Evolutionary conservation across 768 basidiomycete species (phyloP).

Genomic region (Chalciporus chontae): DNA sequence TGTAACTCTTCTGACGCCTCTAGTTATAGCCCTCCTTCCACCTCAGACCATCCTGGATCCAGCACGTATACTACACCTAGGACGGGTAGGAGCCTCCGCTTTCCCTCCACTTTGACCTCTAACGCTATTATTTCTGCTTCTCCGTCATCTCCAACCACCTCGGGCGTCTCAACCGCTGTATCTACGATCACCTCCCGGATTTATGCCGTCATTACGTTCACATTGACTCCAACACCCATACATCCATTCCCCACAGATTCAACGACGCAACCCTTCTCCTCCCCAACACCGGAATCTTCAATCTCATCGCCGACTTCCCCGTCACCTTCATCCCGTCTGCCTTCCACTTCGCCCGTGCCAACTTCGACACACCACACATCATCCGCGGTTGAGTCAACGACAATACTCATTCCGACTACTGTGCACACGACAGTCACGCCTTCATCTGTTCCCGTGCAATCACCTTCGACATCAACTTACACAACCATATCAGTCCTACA

Average conservation of each 20-base stretch:
- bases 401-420: conserved; percentile 16
- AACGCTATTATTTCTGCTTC: conserved; percentile 14
- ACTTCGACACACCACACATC: not conserved
- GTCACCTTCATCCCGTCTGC: not conserved
- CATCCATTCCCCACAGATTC: not conserved
- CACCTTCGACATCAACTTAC: conserved; percentile 16
- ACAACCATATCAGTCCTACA: conserved; percentile 16
- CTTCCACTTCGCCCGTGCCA: not conserved
- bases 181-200: not conserved
- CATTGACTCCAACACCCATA: not conserved
- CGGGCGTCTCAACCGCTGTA: not conserved
- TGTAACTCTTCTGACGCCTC: conserved; percentile 3
- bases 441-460: not conserved
- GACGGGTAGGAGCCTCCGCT: conserved; percentile 18
- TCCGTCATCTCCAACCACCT: not conserved
- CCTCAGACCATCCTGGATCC: not conserved
- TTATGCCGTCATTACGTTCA: conserved; percentile 1
- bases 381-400: conserved; percentile 5
- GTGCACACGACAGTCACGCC: conserved; percentile 2
- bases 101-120: conserved; percentile 11
- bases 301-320: not conserved
- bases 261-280: not conserved
- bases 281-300: conserved; percentile 1
- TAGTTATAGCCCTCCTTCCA: conserved; percentile 1
- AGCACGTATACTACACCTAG: conserved; percentile 9